These are phyloP conservation scores for Penicillium crystallinum DNA, from an alignment of 495 filamentous ascomycete species.

Conservation along the genomic window DNA sequence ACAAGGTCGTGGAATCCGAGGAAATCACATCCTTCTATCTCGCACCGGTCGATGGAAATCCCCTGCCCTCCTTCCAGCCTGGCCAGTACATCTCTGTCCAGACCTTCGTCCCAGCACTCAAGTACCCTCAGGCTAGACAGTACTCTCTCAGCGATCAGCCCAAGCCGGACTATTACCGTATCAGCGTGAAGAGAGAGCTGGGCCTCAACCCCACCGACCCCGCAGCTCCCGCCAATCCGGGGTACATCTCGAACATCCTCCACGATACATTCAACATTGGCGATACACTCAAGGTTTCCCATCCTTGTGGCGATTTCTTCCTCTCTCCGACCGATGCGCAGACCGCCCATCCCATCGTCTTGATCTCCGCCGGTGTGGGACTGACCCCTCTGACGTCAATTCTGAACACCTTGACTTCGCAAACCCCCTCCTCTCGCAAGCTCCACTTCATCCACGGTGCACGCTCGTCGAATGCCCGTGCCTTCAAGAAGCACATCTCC, in stretches of 20 bases:
- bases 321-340: slow-evolving; percentile 32
- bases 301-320: slow-evolving; percentile 68
- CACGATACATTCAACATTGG: slow-evolving; percentile 57
- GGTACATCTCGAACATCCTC: slow-evolving; percentile 66
- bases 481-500: slow-evolving; percentile 45
- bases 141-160: slow-evolving; percentile 67
- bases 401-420: slow-evolving; percentile 51
- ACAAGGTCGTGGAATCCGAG: slow-evolving; percentile 56
- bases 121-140: slow-evolving; percentile 60
- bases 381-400: slow-evolving; percentile 65
- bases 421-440: slow-evolving; percentile 31
- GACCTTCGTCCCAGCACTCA: slow-evolving; percentile 51
- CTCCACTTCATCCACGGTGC: slow-evolving; percentile 62
- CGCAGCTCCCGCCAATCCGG: slow-evolving; percentile 44
- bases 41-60: slow-evolving; percentile 54
- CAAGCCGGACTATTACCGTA: slow-evolving; percentile 55
- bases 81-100: slow-evolving; percentile 68
- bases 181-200: slow-evolving; percentile 64
- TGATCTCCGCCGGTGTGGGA: slow-evolving; percentile 67
- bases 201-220: slow-evolving; percentile 43
- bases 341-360: slow-evolving; percentile 47
- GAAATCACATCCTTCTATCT: slow-evolving; percentile 71
- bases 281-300: slow-evolving; percentile 56
- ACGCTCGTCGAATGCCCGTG: slow-evolving; percentile 36
- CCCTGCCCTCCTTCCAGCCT: slow-evolving; percentile 56